Base-by-base conservation (phyloP, 768 basidiomycete genomes). In the Mycena maculata region DNA sequence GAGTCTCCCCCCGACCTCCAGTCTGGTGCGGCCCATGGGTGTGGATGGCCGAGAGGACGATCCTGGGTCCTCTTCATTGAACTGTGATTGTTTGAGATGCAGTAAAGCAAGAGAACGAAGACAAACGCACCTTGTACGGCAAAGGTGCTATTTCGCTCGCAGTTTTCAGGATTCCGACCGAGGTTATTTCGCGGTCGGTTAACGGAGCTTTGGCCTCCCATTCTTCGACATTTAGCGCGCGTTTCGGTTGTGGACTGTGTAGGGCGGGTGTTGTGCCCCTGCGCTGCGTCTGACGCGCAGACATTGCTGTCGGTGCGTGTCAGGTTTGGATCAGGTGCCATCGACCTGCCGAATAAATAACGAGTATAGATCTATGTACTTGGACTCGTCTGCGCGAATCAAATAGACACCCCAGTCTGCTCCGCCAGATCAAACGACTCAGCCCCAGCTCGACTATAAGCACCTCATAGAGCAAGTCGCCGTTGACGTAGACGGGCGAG, bases 201-300 rank as follows among this genome's bases (percentile, higher is more conserved):
- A 98, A 78, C 3, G 94, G 93, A 0, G 95, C 88, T 70, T 88
- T 91, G 0, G 87, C 78, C 72, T 98, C 96, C 96, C 96, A 99
- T 80, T 97, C 94, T 75, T 98, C 96, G 4, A 97, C 82, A 44
- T 83, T 90, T 38, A 94, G 82, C 1, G 81, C 80, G 1, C 80
- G 74, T 72, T 83, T 88, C 22, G 75, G 49, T 48, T 73, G 77
- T 7, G 73, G 72, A 31, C 73, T 53, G 39, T 38, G 65, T 25
- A 53, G 64, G 22, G 47, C 49, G 0, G 67, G 61, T n/a, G 67
- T 38, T 0, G 67, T 60, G 23, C 67, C 67, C 23, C 62, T 44
- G 50, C 67, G 66, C 44, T 49, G 61, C 6, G 49, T 20, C 55
- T 59, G 67, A 59, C 67, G 67, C 61, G 61, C 39, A 36, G 33